Conservation (phyloP, 1,139 yeast genomes). For the Candida smagusa region DNA sequence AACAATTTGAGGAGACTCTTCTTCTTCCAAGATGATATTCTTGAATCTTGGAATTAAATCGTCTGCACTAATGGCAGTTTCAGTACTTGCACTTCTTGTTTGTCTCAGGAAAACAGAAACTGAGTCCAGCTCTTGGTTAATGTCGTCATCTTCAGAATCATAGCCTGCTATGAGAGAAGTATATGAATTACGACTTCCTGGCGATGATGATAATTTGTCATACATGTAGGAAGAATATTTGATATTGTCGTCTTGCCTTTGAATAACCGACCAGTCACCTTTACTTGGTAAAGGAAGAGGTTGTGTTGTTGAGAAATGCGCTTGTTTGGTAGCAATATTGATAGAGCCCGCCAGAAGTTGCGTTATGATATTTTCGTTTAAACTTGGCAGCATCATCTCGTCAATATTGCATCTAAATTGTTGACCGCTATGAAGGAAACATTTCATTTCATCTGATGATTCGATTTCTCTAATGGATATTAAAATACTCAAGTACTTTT, state of each 20-base stretch:
- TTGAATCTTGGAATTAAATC: background rate
- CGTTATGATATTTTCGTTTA: slow-evolving; percentile 19
- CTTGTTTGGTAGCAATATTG: slow-evolving; percentile 16
- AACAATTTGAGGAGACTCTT: slow-evolving; percentile 3
- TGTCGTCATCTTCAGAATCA: slow-evolving; percentile 11
- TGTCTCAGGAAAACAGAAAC: slow-evolving; percentile 10
- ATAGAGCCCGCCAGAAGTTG: slow-evolving; percentile 22
- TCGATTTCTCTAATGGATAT: slow-evolving; percentile 6
- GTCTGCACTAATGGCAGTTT: slow-evolving; percentile 1
- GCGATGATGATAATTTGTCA: slow-evolving; percentile 10
- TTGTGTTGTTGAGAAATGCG: slow-evolving; percentile 25
- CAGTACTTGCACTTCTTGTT: slow-evolving; percentile 4
- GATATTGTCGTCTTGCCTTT: slow-evolving; percentile 9
- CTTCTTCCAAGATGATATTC: slow-evolving; percentile 1
- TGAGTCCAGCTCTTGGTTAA: slow-evolving; percentile 17
- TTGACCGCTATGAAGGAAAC: slow-evolving; percentile 8
- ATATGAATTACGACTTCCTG: slow-evolving; percentile 14
- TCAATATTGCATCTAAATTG: slow-evolving; percentile 5
- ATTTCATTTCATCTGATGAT: slow-evolving; percentile 6
- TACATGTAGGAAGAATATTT: slow-evolving; percentile 14
- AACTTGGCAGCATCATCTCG: slow-evolving; percentile 1
- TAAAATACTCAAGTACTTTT: slow-evolving; percentile 10
- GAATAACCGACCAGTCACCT: slow-evolving; percentile 1
- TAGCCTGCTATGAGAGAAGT: slow-evolving; percentile 17
- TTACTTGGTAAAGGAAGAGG: slow-evolving; percentile 21